phyloP scores from a whole-genome alignment of 1,139 yeast genomes.

The Taphrina betulina region DNA sequence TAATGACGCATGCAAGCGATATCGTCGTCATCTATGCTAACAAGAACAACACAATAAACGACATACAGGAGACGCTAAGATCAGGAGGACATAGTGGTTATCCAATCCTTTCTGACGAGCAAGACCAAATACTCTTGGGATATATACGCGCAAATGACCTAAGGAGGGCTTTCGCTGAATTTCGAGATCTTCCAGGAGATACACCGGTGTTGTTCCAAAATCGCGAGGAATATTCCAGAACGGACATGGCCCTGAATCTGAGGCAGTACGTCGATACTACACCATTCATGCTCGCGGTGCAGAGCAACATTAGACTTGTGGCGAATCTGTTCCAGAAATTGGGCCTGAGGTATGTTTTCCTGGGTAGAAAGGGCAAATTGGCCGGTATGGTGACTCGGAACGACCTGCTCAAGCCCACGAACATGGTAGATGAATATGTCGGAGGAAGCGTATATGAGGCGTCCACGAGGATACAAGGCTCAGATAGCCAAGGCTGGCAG shows the following conservation, averaged over 20 bases:
- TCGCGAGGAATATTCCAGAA: not conserved
- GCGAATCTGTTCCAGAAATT: slow-evolving; percentile 10
- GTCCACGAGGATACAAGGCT: too few species aligned
- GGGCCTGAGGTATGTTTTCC: slow-evolving; percentile 12
- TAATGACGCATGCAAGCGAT: slow-evolving; percentile 5
- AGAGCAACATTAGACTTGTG: slow-evolving; percentile 11
- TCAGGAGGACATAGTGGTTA: not conserved
- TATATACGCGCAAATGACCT: slow-evolving; percentile 4
- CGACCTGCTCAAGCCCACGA: slow-evolving; percentile 1
- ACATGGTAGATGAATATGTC: too few species aligned
- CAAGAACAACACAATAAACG: not conserved
- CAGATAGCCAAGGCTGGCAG: too few species aligned
- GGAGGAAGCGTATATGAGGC: too few species aligned
- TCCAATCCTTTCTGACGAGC: slow-evolving; percentile 4
- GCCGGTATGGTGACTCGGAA: slow-evolving; percentile 13
- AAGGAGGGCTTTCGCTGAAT: not conserved
- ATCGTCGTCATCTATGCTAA: not conserved
- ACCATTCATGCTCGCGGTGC: slow-evolving; percentile 5
- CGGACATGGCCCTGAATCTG: not conserved
- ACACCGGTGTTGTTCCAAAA: not conserved
- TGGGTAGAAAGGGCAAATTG: slow-evolving; percentile 2
- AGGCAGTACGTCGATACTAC: slow-evolving; percentile 3
- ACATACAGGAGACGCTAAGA: not conserved
- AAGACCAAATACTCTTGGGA: not conserved
- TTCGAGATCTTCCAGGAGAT: not conserved